phyloP scores from a whole-genome alignment of 805 yeast species.

The Yarrowia sp. region DNA sequence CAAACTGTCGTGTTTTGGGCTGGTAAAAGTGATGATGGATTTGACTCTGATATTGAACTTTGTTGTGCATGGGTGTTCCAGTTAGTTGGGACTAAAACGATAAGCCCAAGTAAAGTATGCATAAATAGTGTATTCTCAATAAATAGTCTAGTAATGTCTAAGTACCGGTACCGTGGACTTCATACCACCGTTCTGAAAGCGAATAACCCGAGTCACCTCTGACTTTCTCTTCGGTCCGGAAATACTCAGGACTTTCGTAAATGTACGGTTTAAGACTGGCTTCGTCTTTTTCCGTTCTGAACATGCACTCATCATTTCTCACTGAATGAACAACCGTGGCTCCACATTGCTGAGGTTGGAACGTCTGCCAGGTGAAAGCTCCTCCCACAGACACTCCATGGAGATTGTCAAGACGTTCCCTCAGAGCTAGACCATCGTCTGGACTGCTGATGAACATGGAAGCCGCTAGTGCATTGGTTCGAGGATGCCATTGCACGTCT shows the following conservation, averaged over 20 bases:
- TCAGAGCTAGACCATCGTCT: slow-evolving; percentile 14
- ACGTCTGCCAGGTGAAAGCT: slow-evolving; percentile 35
- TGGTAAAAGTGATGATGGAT: slow-evolving; percentile 16
- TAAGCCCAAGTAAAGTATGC: too few relatives aligned
- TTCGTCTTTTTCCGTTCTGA: slow-evolving; percentile 10
- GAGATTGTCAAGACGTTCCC: slow-evolving; percentile 15
- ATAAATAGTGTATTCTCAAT: neutral
- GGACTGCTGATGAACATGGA: slow-evolving; percentile 37
- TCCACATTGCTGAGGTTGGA: slow-evolving; percentile 31
- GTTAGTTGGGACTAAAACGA: too few relatives aligned
- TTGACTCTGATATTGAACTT: slow-evolving; percentile 24
- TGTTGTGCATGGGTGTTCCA: neutral
- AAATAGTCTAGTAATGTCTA: neutral
- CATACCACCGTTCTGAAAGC: slow-evolving; percentile 21
- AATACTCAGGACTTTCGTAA: slow-evolving; percentile 24
- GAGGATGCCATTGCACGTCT: slow-evolving; percentile 32
- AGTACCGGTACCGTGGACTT: slow-evolving; percentile 1
- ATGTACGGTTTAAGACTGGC: slow-evolving; percentile 21
- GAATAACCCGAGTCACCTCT: slow-evolving; percentile 23
- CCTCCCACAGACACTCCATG: slow-evolving; percentile 21
- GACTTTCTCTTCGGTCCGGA: neutral
- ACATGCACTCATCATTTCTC: neutral
- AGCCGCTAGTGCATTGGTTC: slow-evolving; percentile 9
- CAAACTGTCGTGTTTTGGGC: slow-evolving; percentile 15
- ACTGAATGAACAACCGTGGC: slow-evolving; percentile 31